These are phyloP conservation scores for Xylaria polymorpha DNA, from an alignment of 2,329 filamentous ascomycete species.

Conservation along the genomic window DNA sequence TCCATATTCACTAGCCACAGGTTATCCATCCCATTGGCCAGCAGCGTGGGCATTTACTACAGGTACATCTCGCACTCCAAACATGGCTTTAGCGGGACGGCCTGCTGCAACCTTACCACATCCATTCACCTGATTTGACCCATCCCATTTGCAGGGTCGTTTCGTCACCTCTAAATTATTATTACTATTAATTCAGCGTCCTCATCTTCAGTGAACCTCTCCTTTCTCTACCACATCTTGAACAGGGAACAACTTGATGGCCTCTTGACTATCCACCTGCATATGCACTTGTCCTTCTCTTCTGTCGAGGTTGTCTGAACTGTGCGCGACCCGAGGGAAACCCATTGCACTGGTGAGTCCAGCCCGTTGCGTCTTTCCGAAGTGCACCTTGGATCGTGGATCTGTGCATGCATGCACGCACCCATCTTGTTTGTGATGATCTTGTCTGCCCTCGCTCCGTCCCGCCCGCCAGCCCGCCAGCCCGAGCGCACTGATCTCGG, in stretches of 20 bases:
- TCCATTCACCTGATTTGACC: constrained; percentile 35
- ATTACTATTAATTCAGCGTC: constrained; percentile 36
- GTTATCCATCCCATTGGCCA: constrained; percentile 5
- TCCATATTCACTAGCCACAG: constrained; percentile 24
- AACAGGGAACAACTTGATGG: constrained; percentile 17
- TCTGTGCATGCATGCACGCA: constrained; percentile 29
- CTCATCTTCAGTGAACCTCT: constrained; percentile 24
- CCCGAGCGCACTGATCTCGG: constrained; percentile 15
- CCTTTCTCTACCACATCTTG: constrained; percentile 26
- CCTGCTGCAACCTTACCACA: constrained; percentile 27
- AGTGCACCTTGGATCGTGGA: constrained; percentile 21
- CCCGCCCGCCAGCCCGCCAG: neutral
- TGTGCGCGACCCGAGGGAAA: constrained; percentile 9
- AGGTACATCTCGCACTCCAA: neutral
- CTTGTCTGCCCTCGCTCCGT: constrained; percentile 11
- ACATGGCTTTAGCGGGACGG: constrained; percentile 30
- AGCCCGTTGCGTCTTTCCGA: constrained; percentile 13
- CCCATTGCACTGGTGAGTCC: constrained; percentile 29
- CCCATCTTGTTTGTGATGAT: constrained; percentile 31
- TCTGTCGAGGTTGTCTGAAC: constrained; percentile 14
- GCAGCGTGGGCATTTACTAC: neutral
- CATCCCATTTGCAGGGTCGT: constrained; percentile 33
- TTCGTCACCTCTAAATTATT: constrained; percentile 40
- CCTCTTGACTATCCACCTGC: neutral
- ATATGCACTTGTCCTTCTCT: constrained; percentile 2